Base-by-base conservation (phyloP, 2,329 filamentous ascomycete genomes). In the Arthrobotrys megalospora region DNA sequence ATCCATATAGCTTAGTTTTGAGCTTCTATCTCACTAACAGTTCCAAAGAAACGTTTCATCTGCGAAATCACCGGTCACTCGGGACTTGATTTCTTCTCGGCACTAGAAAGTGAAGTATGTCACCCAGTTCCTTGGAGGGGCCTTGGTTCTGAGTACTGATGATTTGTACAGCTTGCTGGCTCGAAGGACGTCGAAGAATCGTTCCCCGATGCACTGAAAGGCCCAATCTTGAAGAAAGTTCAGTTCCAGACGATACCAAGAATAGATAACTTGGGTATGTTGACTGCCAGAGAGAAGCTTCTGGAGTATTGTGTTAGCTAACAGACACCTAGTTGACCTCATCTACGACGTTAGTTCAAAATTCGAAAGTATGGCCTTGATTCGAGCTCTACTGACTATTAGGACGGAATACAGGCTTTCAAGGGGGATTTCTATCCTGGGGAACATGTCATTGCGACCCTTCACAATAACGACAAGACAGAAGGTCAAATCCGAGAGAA, bases 41-140 rank as follows among this genome's bases (percentile, higher is more conserved):
- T n/a, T 19, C 24, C 6, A 45, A 53, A 95, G 91, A 93, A 91
- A 83, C 90, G 92, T 69, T 99, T 98, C 84, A 97, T 96, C 79
- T 97, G 96, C 85, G 93, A 97, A 83, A 96, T 98, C 80, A 97
- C 94, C 11, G 96, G 96, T 67, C 95, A 97, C 84, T 96, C 94
- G 34, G 92, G 92, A 66, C 87, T 97, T 80, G 95, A 90, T 2
- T 99, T 96, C 85, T 97, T 97, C 83, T 93, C 97, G 81, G 96
- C 96, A 28, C 88, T 95, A 34, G 90, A 93, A 84, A 97, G 93
- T 85, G 94, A 97, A 89, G 93, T 96, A 88, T 48, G 43, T 50
- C 64, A 55, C 41, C 68, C 71, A 32, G 50, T 2, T 16, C 47
- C 5, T 16, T 58, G 4, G 6, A 16, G 10, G 11, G 5, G 6